phyloP scores from a whole-genome alignment of 371 early-diverging fungal species.

The Syncephalastrum contaminatum region DNA sequence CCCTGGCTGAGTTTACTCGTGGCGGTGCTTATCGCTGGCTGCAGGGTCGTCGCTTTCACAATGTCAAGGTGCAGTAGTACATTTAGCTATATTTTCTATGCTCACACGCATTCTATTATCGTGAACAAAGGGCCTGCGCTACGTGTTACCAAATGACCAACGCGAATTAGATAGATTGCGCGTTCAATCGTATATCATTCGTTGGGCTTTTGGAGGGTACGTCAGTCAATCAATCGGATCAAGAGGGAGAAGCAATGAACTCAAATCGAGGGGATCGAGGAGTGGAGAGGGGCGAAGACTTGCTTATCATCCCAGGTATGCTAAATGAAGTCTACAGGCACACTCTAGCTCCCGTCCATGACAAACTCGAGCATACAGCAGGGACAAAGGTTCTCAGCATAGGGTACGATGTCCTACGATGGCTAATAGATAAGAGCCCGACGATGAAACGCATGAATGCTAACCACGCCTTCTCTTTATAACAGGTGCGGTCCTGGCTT shows the following conservation, averaged over 20 bases:
- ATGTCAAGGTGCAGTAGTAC: conserved; percentile 2
- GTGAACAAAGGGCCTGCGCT: conserved; percentile 1
- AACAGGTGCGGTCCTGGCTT: conserved; percentile 31
- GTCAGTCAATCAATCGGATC: no score
- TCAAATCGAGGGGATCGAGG: no score
- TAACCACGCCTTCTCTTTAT: no score
- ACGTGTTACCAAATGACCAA: conserved; percentile 25
- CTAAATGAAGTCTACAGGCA: conserved; percentile 10
- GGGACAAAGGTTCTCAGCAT: conserved; percentile 25
- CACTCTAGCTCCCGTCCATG: conserved; percentile 13
- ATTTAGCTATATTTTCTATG: background rate
- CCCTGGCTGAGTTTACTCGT: conserved; percentile 19
- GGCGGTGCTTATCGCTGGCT: conserved; percentile 32
- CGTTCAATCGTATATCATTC: conserved; percentile 23
- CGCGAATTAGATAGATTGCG: conserved; percentile 26
- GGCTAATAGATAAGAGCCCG: no score
- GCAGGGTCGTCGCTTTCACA: conserved; percentile 19
- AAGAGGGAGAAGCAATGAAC: no score
- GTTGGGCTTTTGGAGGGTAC: conserved; percentile 37
- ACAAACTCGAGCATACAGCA: conserved; percentile 13
- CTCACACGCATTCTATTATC: background rate
- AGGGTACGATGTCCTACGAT: conserved; percentile 17
- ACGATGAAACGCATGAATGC: no score
- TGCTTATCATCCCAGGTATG: background rate
- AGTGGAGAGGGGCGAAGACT: no score